A percentile compares a stretch with the other conserved stretches of the same genome.
Conservation (phyloP, 2,329 filamentous ascomycete genomes). For the Tolypocladium guangdongense region DNA sequence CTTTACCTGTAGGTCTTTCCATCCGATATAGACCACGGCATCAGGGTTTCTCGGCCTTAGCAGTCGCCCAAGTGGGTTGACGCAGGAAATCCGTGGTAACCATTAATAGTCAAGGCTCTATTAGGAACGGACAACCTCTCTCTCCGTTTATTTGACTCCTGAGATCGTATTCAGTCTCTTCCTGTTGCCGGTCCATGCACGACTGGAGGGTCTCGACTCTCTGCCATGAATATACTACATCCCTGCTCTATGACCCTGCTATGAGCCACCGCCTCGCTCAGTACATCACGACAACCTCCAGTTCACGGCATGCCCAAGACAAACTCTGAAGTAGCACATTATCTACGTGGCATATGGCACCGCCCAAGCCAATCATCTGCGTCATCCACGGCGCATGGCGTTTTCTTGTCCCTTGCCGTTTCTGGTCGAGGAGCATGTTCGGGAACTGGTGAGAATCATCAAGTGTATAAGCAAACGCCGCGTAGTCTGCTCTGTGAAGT, state of each 20-base stretch:
- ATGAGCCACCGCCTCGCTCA: too few relatives aligned
- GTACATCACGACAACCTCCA: too few relatives aligned
- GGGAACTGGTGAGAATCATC: background rate
- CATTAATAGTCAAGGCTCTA: background rate
- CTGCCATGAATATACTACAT: background rate
- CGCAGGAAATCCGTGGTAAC: background rate
- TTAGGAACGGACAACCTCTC: background rate
- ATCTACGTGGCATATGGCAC: too few relatives aligned
- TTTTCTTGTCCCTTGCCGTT: background rate
- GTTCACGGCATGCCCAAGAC: too few relatives aligned
- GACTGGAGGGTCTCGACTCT: background rate
- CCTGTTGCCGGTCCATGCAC: background rate
- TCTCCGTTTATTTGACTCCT: background rate
- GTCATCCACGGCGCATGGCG: too few relatives aligned
- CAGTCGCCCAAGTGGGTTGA: background rate
- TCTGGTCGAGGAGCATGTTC: background rate
- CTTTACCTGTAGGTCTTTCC: constrained; percentile 49
- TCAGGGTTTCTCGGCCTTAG: background rate
- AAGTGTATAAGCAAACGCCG: background rate
- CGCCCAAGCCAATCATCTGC: too few relatives aligned
- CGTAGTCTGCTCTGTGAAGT: background rate
- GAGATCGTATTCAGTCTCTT: background rate
- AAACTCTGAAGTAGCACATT: too few relatives aligned
- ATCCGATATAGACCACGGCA: constrained; percentile 30
- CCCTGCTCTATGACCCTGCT: background rate